Base-by-base conservation (phyloP, 805 yeast genomes). In the Schwanniomyces vanrijiae region DNA sequence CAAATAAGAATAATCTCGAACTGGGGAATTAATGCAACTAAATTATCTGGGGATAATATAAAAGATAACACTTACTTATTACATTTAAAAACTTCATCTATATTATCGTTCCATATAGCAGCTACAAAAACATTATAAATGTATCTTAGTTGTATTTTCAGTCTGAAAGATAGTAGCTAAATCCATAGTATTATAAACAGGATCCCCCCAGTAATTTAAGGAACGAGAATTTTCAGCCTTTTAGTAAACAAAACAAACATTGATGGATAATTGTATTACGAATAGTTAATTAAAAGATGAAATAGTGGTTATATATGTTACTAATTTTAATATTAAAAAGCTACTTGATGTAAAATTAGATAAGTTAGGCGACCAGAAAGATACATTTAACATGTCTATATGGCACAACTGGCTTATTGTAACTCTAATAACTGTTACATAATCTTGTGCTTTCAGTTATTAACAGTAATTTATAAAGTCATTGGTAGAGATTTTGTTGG, bases 401-500 rank as follows among this genome's bases (percentile, higher is more conserved):
- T 13, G 50, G 3, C 66, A 54, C 25, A 65, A 65, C 48, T 65
- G 68, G 68, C 14, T 49, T 5, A 56, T 64, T 28, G 67, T 61
- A 9, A 9, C 50, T 0, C 43, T 61, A 28, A 55, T 65, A 7
- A 57, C 65, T 1, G 10, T 51, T 21, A 57, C 59, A 2, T 62
- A 61, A 25, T 11, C 7, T 7, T 25, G 11, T 42, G 41, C 21
- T 58, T 64, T 49, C 59, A 62, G 46, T 49, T 61, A 20, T 47
- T 63, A 13, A 64, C 66, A 2, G 60, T 60, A 10, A 60, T 64
- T 44, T 37, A 55, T 25, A 25, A 25, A 7, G 11, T n/a, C n/a
- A n/a, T n/a, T n/a, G n/a, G n/a, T 8, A 16, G 62, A 61, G 25
- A 29, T 8, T 18, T 90, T 40, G 83, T 90, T 4, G 70, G 88